Evolutionary conservation across 148 eudicot genomes (phyloP).

Genomic region (Chenopodium suecicum): DNA sequence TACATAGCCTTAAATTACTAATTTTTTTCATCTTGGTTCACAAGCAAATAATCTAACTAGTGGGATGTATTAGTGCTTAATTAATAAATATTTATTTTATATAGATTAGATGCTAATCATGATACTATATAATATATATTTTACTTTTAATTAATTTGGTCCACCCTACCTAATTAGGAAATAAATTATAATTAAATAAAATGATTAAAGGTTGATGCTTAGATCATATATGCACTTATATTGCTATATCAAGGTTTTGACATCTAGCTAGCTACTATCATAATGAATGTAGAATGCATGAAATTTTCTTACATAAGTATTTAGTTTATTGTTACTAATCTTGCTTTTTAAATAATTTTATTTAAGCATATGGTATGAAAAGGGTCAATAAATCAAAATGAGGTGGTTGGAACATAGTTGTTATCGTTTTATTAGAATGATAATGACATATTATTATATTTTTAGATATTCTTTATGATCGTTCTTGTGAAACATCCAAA

Average conservation of each 20-base stretch:
- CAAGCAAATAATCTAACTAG: conserved; percentile 34
- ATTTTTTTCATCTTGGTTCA: conserved; percentile 33
- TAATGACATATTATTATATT: background rate
- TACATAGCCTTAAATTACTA: conserved; percentile 13
- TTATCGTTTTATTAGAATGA: background rate
- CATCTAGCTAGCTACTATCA: background rate
- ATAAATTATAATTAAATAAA: background rate
- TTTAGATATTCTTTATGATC: background rate
- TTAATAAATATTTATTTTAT: background rate
- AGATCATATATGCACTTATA: background rate
- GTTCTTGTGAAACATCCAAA: background rate
- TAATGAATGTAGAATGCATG: background rate
- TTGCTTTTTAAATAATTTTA: background rate
- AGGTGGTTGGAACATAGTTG: background rate
- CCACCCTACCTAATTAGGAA: conserved; percentile 7
- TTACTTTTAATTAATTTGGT: conserved; percentile 8
- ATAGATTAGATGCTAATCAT: conserved; percentile 9
- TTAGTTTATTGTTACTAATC: background rate
- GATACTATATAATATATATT: conserved; percentile 4
- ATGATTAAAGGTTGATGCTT: conserved; percentile 12
- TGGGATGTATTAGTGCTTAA: background rate
- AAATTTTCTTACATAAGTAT: background rate
- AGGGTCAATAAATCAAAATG: background rate
- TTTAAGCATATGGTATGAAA: background rate
- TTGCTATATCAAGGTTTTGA: background rate